phyloP scores from a whole-genome alignment of 768 basidiomycete species.

The Auricularia heimuer region DNA sequence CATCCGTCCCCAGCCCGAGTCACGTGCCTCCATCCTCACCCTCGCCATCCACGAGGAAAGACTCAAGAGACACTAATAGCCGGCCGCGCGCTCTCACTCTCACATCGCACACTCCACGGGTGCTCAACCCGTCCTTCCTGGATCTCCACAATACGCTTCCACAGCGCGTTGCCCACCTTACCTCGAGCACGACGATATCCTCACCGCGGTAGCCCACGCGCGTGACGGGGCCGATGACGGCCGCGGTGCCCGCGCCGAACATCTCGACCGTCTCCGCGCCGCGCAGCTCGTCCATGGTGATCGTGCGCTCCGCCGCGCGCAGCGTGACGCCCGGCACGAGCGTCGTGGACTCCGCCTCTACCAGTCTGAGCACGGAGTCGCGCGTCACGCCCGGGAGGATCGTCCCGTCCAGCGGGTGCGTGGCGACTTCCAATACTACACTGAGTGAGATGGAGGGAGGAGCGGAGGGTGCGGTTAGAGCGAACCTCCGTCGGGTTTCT shows the following conservation, averaged over 20 bases:
- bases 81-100: neutral
- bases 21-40: too few relatives aligned
- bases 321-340: slow-evolving; percentile 34
- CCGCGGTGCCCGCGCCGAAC: slow-evolving; percentile 80
- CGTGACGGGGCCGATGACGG: slow-evolving; percentile 61
- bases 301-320: slow-evolving; percentile 42
- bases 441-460: neutral
- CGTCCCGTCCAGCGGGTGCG: slow-evolving; percentile 83
- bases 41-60: too few relatives aligned
- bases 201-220: slow-evolving; percentile 64
- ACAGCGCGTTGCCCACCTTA: slow-evolving; percentile 56
- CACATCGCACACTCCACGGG: slow-evolving; percentile 47
- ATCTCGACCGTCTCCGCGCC: slow-evolving; percentile 53
- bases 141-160: slow-evolving; percentile 63
- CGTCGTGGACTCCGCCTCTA: slow-evolving; percentile 44
- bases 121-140: slow-evolving; percentile 60
- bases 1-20: too few relatives aligned
- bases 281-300: slow-evolving; percentile 46
- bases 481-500: slow-evolving; percentile 48
- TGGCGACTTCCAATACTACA: slow-evolving; percentile 72
- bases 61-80: neutral
- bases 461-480: slow-evolving; percentile 4
- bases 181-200: slow-evolving; percentile 50
- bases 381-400: slow-evolving; percentile 91
- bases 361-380: slow-evolving; percentile 68